Evolutionary conservation across 1,139 yeast species (phyloP).

Genomic region (Casaregolazyma lundiana): DNA sequence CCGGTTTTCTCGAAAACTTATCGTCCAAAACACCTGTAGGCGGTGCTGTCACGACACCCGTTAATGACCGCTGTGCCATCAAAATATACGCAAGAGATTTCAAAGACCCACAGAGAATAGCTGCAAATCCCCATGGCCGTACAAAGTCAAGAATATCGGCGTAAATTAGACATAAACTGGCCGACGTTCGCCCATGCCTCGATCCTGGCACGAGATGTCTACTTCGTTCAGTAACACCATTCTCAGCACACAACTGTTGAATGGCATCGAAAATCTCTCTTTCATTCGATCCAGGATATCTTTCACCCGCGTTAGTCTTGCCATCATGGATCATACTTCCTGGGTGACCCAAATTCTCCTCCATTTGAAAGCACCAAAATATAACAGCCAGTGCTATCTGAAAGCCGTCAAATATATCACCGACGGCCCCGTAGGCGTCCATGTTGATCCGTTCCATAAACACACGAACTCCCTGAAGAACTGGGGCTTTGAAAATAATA

Average conservation of each 20-base stretch:
- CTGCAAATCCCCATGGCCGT: slow-evolving; percentile 31
- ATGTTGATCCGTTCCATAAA: slow-evolving; percentile 23
- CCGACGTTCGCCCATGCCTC: slow-evolving; percentile 27
- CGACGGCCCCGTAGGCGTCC: slow-evolving; percentile 22
- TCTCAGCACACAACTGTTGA: slow-evolving; percentile 23
- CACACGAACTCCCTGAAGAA: slow-evolving; percentile 14
- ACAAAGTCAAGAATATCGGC: slow-evolving; percentile 30
- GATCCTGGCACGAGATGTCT: background rate
- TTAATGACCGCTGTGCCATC: slow-evolving; percentile 14
- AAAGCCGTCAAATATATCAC: slow-evolving; percentile 22
- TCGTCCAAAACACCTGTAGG: background rate
- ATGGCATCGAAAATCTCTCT: slow-evolving; percentile 20
- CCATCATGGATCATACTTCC: background rate
- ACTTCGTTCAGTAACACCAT: slow-evolving; percentile 18
- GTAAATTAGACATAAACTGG: slow-evolving; percentile 27
- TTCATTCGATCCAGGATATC: background rate
- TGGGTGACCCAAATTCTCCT: slow-evolving; percentile 10
- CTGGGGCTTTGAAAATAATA: slow-evolving; percentile 7
- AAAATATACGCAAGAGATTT: slow-evolving; percentile 26
- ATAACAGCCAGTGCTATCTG: slow-evolving; percentile 28
- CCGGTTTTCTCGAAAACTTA: background rate
- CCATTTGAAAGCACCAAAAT: slow-evolving; percentile 33
- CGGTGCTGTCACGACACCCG: background rate
- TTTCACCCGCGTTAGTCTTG: background rate
- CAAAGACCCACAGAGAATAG: slow-evolving; percentile 25